Percentiles rank a stretch among this genome's conserved stretches.
Conservation (phyloP, 495 filamentous ascomycete species). For the Immersiella caudata region DNA sequence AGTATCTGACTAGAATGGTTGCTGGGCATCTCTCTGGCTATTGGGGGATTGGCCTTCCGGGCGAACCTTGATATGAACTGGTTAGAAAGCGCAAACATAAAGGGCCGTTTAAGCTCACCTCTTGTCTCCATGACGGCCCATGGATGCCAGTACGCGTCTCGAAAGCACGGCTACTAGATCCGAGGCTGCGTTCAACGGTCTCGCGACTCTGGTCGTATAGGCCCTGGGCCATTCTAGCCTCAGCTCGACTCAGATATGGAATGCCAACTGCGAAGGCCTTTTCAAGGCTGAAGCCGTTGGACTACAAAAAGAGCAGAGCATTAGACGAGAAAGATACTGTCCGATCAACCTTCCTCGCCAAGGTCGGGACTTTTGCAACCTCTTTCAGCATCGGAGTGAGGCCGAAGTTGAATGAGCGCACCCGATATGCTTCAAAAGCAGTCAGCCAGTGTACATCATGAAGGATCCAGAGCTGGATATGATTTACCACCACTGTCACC, state of each 20-base stretch:
- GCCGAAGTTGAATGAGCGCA: background rate
- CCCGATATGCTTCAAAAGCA: background rate
- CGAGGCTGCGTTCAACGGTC: background rate
- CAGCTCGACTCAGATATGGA: slow-evolving; percentile 68
- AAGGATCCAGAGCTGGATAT: background rate
- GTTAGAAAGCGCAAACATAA: no score
- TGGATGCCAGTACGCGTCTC: no score
- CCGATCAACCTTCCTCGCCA: slow-evolving; percentile 39
- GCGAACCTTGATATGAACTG: no score
- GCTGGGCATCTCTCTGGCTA: no score
- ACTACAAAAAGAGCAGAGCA: slow-evolving; percentile 65
- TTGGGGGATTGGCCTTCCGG: no score
- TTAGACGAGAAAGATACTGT: slow-evolving; percentile 41
- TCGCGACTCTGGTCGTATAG: background rate
- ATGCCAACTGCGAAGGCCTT: slow-evolving; percentile 61
- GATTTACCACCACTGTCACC: background rate
- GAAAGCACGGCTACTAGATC: background rate
- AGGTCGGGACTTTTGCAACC: background rate
- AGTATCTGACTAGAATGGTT: no score
- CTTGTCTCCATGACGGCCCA: no score
- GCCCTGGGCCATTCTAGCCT: slow-evolving; percentile 51
- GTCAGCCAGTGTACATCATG: background rate
- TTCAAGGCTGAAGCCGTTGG: slow-evolving; percentile 65
- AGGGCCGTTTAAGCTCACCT: no score
- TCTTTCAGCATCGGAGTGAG: background rate